Conservation (phyloP, 2,329 filamentous ascomycete genomes). For the Claviceps pusilla region DNA sequence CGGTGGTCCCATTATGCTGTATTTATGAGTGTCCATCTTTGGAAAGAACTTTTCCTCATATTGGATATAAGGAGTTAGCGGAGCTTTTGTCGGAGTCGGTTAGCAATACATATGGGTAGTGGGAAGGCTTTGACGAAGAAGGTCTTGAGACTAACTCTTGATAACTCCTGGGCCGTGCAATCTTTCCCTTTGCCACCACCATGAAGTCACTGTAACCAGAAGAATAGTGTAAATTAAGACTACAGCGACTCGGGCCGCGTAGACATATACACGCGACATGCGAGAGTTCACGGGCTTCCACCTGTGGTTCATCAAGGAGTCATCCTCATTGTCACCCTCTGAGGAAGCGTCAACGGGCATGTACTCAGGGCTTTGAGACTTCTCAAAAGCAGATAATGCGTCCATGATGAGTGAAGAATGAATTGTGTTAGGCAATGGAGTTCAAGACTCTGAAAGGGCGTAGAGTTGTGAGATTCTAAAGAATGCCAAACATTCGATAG, state of each 20-base stretch:
- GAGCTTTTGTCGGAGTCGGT: not conserved
- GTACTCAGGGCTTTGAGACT: not conserved
- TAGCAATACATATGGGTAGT: too few relatives aligned
- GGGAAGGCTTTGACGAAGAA: too few relatives aligned
- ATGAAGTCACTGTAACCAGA: not conserved
- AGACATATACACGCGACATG: not conserved
- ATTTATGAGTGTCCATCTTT: not conserved
- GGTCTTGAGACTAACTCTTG: not conserved
- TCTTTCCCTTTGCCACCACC: not conserved
- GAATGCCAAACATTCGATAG: too few relatives aligned
- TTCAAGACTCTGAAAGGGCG: not conserved
- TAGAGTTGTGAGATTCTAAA: too few relatives aligned
- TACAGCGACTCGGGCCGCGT: not conserved
- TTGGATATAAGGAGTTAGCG: not conserved
- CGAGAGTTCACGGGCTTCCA: not conserved
- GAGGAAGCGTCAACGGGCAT: not conserved
- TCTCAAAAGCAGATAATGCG: not conserved
- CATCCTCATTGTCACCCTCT: not conserved
- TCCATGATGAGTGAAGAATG: not conserved
- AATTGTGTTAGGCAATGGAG: too few relatives aligned
- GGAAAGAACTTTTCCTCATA: not conserved
- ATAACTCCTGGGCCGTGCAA: not conserved
- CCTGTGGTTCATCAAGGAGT: not conserved
- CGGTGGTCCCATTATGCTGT: not conserved
- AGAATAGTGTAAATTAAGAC: not conserved